These are phyloP conservation scores for Cordyceps fumosorosea DNA, from an alignment of 2,329 filamentous ascomycete genomes.

Conservation along the genomic window DNA sequence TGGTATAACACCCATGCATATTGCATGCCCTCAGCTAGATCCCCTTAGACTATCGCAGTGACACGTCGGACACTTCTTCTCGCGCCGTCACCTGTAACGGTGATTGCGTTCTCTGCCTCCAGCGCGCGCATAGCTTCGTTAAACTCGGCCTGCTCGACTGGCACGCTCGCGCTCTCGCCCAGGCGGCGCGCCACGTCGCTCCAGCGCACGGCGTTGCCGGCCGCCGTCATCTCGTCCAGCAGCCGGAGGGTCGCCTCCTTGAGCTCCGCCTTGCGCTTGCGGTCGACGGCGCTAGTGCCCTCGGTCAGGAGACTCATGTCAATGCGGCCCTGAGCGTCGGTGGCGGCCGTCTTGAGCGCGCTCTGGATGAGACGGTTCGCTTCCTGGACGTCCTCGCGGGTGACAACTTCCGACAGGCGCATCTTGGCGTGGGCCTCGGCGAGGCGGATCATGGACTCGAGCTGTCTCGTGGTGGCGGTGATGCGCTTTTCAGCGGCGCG, in stretches of 20 bases:
- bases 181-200: constrained; percentile 70
- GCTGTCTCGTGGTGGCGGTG: constrained; percentile 91
- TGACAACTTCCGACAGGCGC: constrained; percentile 74
- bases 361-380: constrained; percentile 88
- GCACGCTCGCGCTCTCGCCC: constrained; percentile 61
- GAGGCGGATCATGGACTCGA: constrained; percentile 97
- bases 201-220: constrained; percentile 64
- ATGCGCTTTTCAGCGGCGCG: constrained; percentile 90
- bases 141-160: constrained; percentile 75
- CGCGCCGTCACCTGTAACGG: constrained; percentile 76
- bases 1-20: constrained; percentile 1
- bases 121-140: constrained; percentile 70
- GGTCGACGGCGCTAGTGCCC: constrained; percentile 83
- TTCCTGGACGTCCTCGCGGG: constrained; percentile 76
- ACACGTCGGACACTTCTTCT: constrained; percentile 77
- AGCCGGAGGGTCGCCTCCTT: constrained; percentile 69
- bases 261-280: constrained; percentile 74
- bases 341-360: constrained; percentile 95
- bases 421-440: constrained; percentile 97
- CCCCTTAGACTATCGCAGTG: constrained; percentile 37
- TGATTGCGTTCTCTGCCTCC: constrained; percentile 78
- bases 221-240: constrained; percentile 72
- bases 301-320: constrained; percentile 96
- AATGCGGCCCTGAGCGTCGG: constrained; percentile 84
- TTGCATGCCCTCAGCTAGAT: background rate